Evolutionary conservation across 2,329 filamentous ascomycete genomes (phyloP).

Genomic region (Bretziella fagacearum): DNA sequence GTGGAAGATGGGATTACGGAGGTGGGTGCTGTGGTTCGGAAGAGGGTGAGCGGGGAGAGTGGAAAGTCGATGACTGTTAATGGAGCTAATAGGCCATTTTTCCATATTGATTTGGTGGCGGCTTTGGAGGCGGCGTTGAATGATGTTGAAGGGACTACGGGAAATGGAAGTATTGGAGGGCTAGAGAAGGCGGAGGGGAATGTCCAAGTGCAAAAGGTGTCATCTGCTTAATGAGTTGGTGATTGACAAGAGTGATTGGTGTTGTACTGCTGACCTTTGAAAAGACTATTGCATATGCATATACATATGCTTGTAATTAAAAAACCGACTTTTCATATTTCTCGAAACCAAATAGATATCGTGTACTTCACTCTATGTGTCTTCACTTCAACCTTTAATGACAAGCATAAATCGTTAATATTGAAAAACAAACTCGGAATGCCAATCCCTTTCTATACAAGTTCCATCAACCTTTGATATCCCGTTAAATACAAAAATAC

Average conservation of each 20-base stretch:
- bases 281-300: too few species aligned
- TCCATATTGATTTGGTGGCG: constrained; percentile 30
- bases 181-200: not conserved
- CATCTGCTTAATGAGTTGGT: not conserved
- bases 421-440: too few species aligned
- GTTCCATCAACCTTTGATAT: too few species aligned
- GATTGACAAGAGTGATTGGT: too few species aligned
- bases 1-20: constrained; percentile 3
- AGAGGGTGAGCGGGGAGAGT: not conserved
- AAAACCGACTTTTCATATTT: too few species aligned
- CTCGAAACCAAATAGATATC: too few species aligned
- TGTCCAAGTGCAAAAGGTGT: not conserved
- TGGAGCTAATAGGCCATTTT: constrained; percentile 30
- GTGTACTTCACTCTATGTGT: too few species aligned
- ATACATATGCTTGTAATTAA: too few species aligned
- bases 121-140: constrained; percentile 24
- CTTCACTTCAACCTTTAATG: not conserved
- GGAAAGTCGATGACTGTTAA: constrained; percentile 20
- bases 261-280: too few species aligned
- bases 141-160: not conserved
- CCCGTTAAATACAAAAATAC: not conserved
- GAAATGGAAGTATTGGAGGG: not conserved
- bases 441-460: too few species aligned
- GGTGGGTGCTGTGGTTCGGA: not conserved
- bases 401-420: not conserved